Conservation (phyloP, 805 yeast species). For the Brettanomyces nanus region DNA sequence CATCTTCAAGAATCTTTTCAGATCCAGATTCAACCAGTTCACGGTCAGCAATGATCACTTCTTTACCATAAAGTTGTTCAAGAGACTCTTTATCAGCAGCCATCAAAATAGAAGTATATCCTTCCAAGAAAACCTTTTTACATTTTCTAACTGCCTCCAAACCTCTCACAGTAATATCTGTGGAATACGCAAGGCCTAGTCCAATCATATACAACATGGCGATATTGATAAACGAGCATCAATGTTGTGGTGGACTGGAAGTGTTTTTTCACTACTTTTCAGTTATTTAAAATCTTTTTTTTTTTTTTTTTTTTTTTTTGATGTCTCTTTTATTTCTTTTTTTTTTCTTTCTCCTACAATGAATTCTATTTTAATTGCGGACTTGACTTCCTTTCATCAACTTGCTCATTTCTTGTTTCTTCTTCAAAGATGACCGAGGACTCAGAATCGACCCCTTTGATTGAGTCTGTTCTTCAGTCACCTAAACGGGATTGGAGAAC, state of each 20-base stretch:
- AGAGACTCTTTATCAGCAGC: constrained; percentile 71
- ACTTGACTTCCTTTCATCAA: too few relatives aligned
- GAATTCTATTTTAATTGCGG: too few relatives aligned
- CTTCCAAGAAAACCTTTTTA: constrained; percentile 88
- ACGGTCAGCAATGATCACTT: constrained; percentile 84
- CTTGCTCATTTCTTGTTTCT: too few relatives aligned
- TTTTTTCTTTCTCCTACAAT: too few relatives aligned
- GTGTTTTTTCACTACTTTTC: too few relatives aligned
- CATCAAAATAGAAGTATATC: constrained; percentile 92
- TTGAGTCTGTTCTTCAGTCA: neutral
- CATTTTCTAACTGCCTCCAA: constrained; percentile 76
- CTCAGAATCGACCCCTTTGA: neutral
- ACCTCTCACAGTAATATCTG: constrained; percentile 93
- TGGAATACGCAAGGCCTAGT: constrained; percentile 78
- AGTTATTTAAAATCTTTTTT: too few relatives aligned
- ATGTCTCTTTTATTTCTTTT: too few relatives aligned
- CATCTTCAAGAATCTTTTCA: constrained; percentile 71
- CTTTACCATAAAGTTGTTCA: constrained; percentile 80
- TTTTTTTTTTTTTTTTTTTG: too few relatives aligned
- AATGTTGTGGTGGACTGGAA: too few relatives aligned
- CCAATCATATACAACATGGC: constrained; percentile 86
- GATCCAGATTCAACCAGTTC: constrained; percentile 89
- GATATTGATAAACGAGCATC: too few relatives aligned
- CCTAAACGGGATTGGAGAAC: neutral
- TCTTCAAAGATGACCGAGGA: too few relatives aligned